Evolutionary conservation across 1,284 basidiomycete species (phyloP), one percentile per base, ranked within the genome.

Genomic region (Meira miltonrushii): DNA sequence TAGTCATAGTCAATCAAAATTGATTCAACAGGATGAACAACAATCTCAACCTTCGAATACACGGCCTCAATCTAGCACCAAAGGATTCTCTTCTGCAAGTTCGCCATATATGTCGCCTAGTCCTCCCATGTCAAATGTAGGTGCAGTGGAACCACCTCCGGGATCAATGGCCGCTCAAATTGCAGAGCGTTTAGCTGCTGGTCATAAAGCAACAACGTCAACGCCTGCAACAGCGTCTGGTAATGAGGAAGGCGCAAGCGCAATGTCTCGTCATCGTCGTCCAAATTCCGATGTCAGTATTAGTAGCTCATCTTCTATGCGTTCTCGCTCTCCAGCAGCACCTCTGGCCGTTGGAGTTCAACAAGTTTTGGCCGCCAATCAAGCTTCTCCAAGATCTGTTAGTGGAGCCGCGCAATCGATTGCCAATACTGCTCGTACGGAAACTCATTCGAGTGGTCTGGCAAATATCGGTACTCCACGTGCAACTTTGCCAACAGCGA

Each of bases 101-200:
- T 44, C 43, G 9, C 37, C 53, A 12, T 9, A 12, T 46, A 15
- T 23, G n/a, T 68, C 68, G 6, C 65, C 65, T 10, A 67, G 67
- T 39, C 67, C 69, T 23, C 67, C 69, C 9, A 50, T 68, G 1
- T 66, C 66, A 13, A 56, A 56, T 47, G 58, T 59, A 6, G 64
- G 67, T 8, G 41, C 38, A n/a, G 54, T 71, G 19, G 67, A 67
- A n/a, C 62, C 68, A 15, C 71, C 71, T 11, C 69, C 69, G 6
- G 69, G 71, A 33, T 66, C 65, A 21, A 67, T 72, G 61, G 71
- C 71, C 0, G 71, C 71, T 1, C 71, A 72, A 57, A 70, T 72
- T 21, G 71, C 71, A 13, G 71, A 72, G 28, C 61, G 67, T 23
- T 55, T 72, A 3, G 68, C 52, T n/a, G 28, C 39, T 38, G 46